Conservation (phyloP, 2,329 filamentous ascomycete species). For the Gremmenia infestans region DNA sequence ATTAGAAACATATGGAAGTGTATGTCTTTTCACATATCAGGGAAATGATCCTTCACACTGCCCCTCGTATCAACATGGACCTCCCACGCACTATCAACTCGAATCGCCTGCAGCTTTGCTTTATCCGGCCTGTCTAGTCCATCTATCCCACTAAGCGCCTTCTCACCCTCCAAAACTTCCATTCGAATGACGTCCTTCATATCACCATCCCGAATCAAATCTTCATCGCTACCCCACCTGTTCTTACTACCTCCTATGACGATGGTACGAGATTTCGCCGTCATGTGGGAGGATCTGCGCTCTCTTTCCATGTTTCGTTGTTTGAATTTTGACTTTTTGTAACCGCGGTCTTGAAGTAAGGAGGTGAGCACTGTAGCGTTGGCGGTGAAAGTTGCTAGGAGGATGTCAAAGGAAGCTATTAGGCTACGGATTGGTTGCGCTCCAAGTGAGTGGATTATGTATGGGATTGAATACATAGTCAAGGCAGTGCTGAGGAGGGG, state of each 20-base stretch:
- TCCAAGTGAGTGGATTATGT: conserved; percentile 63
- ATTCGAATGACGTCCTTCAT: conserved; percentile 25
- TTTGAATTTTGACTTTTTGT: conserved; percentile 81
- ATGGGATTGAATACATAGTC: conserved; percentile 71
- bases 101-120: conserved; percentile 30
- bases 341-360: conserved; percentile 81
- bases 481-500: conserved; percentile 74
- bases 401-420: conserved; percentile 80
- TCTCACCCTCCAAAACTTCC: conserved; percentile 2
- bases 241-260: conserved; percentile 42
- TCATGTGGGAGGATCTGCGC: conserved; percentile 32
- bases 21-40: too few relatives aligned
- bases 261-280: conserved; percentile 40
- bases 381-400: conserved; percentile 81
- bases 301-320: conserved; percentile 35
- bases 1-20: too few relatives aligned
- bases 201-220: conserved; percentile 73
- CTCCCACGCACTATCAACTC: conserved; percentile 23
- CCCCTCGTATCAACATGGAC: conserved; percentile 14
- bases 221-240: conserved; percentile 82
- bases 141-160: not conserved
- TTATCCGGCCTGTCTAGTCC: conserved; percentile 31
- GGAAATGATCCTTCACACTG: not conserved
- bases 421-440: conserved; percentile 82
- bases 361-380: conserved; percentile 87